phyloP scores from a whole-genome alignment of 768 basidiomycete species.

The Kwoniella sp. region DNA sequence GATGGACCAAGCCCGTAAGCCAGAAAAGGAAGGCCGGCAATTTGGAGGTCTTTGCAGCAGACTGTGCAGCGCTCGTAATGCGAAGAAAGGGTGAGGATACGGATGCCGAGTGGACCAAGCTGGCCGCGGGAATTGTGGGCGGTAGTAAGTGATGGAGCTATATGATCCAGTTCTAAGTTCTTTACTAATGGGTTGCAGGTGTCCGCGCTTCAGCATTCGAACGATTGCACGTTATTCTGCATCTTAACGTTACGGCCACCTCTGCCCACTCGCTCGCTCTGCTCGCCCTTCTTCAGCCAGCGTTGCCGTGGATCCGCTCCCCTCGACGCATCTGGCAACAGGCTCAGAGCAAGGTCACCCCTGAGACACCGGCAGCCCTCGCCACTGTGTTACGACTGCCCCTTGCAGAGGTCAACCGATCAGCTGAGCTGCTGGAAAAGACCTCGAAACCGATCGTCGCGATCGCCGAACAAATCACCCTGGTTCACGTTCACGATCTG shows the following conservation, averaged over 20 bases:
- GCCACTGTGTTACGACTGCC: constrained; percentile 32
- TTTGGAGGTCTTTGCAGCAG: neutral
- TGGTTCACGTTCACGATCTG: constrained; percentile 43
- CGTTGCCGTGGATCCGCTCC: constrained; percentile 17
- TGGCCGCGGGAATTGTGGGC: constrained; percentile 31
- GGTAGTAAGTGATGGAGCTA: constrained; percentile 22
- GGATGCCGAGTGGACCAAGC: constrained; percentile 4
- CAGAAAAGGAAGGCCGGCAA: constrained; percentile 13
- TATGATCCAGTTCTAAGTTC: too few relatives aligned
- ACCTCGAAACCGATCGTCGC: constrained; percentile 35
- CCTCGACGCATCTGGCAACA: constrained; percentile 28
- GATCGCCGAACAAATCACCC: constrained; percentile 44
- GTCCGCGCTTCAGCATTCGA: constrained; percentile 7
- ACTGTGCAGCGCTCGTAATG: neutral
- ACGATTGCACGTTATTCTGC: constrained; percentile 23
- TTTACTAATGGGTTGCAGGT: too few relatives aligned
- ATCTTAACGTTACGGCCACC: constrained; percentile 23
- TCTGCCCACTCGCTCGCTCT: constrained; percentile 29
- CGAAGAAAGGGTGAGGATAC: constrained; percentile 5
- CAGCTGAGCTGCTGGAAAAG: constrained; percentile 17
- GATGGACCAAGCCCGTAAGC: constrained; percentile 1
- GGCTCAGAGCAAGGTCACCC: constrained; percentile 23
- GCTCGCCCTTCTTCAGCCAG: constrained; percentile 34
- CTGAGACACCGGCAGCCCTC: constrained; percentile 17
- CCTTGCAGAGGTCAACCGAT: constrained; percentile 24